Conservation (phyloP, 495 filamentous ascomycete genomes). For the Articulospora tetracladia region DNA sequence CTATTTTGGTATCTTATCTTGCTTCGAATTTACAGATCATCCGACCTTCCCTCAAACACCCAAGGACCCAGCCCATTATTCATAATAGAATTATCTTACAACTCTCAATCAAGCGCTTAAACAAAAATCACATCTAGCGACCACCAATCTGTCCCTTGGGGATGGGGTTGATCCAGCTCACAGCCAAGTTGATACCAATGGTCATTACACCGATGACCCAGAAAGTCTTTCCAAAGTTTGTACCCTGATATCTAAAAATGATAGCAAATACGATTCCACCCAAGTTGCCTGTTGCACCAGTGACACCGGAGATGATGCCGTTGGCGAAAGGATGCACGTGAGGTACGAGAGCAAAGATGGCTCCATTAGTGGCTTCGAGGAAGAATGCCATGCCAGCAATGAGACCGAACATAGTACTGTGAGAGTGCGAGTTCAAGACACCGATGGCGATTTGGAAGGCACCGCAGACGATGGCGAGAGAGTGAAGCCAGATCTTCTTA, state of each 20-base stretch:
- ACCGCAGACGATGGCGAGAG: slow-evolving; percentile 60
- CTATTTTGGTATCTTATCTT: not conserved
- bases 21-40: not conserved
- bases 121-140: slow-evolving; percentile 27
- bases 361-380: slow-evolving; percentile 79
- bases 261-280: slow-evolving; percentile 84
- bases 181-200: slow-evolving; percentile 59
- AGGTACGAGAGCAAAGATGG: slow-evolving; percentile 80
- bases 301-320: slow-evolving; percentile 67
- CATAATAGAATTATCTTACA: not conserved
- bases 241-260: slow-evolving; percentile 74
- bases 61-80: not conserved
- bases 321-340: slow-evolving; percentile 67
- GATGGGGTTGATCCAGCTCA: slow-evolving; percentile 71
- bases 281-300: slow-evolving; percentile 77
- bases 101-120: not conserved
- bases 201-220: slow-evolving; percentile 82
- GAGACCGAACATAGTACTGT: slow-evolving; percentile 72
- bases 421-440: slow-evolving; percentile 50
- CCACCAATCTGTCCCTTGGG: slow-evolving; percentile 67
- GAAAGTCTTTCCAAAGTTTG: slow-evolving; percentile 61
- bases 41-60: not conserved
- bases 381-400: slow-evolving; percentile 72
- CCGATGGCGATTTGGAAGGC: slow-evolving; percentile 70
- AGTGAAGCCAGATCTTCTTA: slow-evolving; percentile 71